Evolutionary conservation across 2,329 filamentous ascomycete genomes (phyloP).

Genomic region (Pleochaeta shiraiana): DNA sequence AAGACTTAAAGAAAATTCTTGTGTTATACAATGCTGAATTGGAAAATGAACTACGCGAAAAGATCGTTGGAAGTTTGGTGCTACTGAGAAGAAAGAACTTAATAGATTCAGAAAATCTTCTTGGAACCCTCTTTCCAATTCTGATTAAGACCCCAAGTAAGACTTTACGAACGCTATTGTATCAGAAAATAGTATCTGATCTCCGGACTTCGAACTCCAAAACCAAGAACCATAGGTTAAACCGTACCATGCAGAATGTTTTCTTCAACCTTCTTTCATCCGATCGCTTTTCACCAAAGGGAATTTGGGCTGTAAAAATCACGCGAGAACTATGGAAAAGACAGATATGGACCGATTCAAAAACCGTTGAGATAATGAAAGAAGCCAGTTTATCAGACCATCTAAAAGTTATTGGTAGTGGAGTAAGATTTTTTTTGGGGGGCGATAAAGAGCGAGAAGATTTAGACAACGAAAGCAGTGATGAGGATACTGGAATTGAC

Average conservation of each 20-base stretch:
- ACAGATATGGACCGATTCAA: conserved; percentile 87
- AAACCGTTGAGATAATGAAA: conserved; percentile 96
- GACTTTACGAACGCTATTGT: conserved; percentile 59
- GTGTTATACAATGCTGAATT: conserved; percentile 63
- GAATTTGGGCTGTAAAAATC: conserved; percentile 89
- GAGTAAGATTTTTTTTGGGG: conserved; percentile 84
- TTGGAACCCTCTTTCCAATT: conserved; percentile 88
- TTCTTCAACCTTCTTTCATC: conserved; percentile 80
- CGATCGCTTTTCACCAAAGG: conserved; percentile 66
- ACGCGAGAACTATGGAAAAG: conserved; percentile 92
- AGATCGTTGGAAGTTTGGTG: conserved; percentile 79
- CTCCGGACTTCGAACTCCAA: conserved; percentile 74
- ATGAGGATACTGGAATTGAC: conserved; percentile 64
- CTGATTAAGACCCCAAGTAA: conserved; percentile 86
- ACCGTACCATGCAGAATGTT: conserved; percentile 80
- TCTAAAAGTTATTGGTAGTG: conserved; percentile 75
- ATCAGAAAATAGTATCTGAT: conserved; percentile 82
- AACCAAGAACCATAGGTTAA: conserved; percentile 74
- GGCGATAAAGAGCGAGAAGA: conserved; percentile 94
- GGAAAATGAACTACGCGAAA: conserved; percentile 72
- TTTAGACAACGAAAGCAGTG: conserved; percentile 69
- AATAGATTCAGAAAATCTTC: conserved; percentile 60
- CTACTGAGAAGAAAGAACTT: conserved; percentile 79
- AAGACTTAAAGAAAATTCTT: conserved; percentile 63
- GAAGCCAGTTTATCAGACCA: conserved; percentile 76